Evolutionary conservation across 2,329 filamentous ascomycete species (phyloP), one percentile per base, ranked within the genome.

Genomic region (Teratosphaeria gauchensis): DNA sequence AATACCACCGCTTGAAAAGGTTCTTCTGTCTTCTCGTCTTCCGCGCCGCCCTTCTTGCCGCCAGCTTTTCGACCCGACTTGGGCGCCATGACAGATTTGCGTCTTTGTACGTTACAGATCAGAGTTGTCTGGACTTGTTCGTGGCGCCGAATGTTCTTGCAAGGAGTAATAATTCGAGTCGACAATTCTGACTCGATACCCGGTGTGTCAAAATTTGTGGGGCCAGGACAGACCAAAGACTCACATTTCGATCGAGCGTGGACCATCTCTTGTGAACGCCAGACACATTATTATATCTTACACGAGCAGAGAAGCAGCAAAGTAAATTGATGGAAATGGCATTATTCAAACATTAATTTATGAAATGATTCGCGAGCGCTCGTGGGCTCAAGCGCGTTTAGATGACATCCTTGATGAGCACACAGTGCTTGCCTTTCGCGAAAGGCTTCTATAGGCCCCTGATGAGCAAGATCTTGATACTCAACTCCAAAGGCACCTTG

Each of bases 1-100:
- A 99, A 84, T 60, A 99, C 80, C 60, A 86, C 82, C 53, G 84
- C 84, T 75, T 85, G 83, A 33, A 87, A 75, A 16, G 82, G 79
- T 63, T 86, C 82, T 64, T 85, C 82, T 59, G 81, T 78, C 69
- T 83, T 79, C 62, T 85, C 83, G 48, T 84, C 79, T 35, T 55
- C 52, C 9, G 9, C 48, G 42, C 42, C n/a, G 19, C 52, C 52
- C 19, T 53, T 53, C 16, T 53, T 53, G 52, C 52, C 52, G 19
- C 19, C 24, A 7, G 12, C 52, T 11, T 32, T 53, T 30, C 32
- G 28, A 19, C 19, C 31, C 16, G 52, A 32, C 28, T 53, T 53
- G 52, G 52, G 52, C 28, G 52, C 28, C 52, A 53, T 53, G 32
- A 48, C 16, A 4, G 3, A 9, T 6, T 48, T 48, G 42, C 42